Evolutionary conservation across 1,284 basidiomycete species (phyloP).

Genomic region (Papiliotrema flavescens): DNA sequence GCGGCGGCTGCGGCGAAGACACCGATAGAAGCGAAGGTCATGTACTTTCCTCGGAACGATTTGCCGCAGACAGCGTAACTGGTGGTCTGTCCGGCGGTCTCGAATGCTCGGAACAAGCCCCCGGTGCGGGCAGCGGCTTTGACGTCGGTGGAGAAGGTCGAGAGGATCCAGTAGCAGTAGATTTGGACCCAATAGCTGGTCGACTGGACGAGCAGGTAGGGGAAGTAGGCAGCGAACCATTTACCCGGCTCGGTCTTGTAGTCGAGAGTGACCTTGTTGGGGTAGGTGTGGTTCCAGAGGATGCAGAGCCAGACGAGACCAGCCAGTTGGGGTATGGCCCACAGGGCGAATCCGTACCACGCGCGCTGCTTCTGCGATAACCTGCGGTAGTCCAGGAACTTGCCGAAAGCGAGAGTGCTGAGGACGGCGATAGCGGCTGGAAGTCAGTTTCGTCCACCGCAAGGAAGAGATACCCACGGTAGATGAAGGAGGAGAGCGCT

Average conservation of each 20-base stretch:
- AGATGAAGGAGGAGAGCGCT: slow-evolving; percentile 31
- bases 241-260: slow-evolving; percentile 4
- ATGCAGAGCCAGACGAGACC: slow-evolving; percentile 27
- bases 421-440: slow-evolving; percentile 16
- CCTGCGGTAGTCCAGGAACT: slow-evolving; percentile 20
- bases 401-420: slow-evolving; percentile 17
- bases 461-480: slow-evolving; percentile 21
- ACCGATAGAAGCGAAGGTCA: slow-evolving; percentile 14
- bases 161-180: background rate
- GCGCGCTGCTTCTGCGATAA: slow-evolving; percentile 14
- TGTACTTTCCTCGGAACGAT: slow-evolving; percentile 6
- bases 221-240: slow-evolving; percentile 19
- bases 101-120: slow-evolving; percentile 7
- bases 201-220: slow-evolving; percentile 10
- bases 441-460: background rate
- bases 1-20: slow-evolving; percentile 14
- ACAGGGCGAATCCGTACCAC: slow-evolving; percentile 17
- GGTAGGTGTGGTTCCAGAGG: too few species aligned
- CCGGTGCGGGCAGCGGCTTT: background rate
- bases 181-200: background rate
- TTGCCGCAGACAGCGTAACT: slow-evolving; percentile 19
- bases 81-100: slow-evolving; percentile 14
- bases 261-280: background rate
- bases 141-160: slow-evolving; percentile 1
- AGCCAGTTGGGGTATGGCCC: slow-evolving; percentile 24